These are phyloP conservation scores for Penicillium soppii DNA, from an alignment of 495 filamentous ascomycete species.

Conservation along the genomic window DNA sequence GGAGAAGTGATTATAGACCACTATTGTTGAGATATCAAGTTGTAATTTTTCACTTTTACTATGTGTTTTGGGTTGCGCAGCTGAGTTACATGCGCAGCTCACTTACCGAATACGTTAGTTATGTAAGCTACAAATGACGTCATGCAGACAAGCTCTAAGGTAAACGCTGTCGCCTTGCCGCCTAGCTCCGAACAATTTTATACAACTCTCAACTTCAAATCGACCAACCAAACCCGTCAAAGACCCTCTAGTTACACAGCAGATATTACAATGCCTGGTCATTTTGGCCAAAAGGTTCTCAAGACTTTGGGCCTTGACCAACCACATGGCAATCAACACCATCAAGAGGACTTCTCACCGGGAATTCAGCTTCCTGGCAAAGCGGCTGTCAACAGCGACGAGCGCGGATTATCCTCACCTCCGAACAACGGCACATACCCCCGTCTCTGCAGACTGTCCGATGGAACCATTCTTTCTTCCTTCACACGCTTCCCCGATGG, in stretches of 20 bases:
- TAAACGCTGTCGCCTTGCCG: no score
- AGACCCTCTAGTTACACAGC: no score
- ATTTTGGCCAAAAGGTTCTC: constrained; percentile 40
- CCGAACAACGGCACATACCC: constrained; percentile 43
- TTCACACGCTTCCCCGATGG: constrained; percentile 37
- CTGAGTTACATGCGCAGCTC: no score
- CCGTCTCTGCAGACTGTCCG: constrained; percentile 35
- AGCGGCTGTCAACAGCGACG: constrained; percentile 34
- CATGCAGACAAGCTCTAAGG: no score
- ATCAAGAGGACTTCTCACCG: not conserved
- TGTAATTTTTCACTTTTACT: no score
- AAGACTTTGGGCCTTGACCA: constrained; percentile 23
- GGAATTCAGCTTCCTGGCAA: constrained; percentile 17
- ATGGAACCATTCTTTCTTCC: constrained; percentile 41
- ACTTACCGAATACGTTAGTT: no score
- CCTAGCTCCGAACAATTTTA: no score
- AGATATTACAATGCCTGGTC: constrained; percentile 40
- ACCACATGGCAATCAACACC: not conserved
- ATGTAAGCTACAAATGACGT: no score
- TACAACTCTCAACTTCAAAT: no score
- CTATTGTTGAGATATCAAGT: no score
- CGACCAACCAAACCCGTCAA: constrained; percentile 3
- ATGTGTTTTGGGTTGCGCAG: no score
- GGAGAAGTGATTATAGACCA: no score
- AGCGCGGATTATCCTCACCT: constrained; percentile 39